These are phyloP conservation scores for Vigna trinervia DNA, from an alignment of 306 rosid genomes.

Conservation along the genomic window DNA sequence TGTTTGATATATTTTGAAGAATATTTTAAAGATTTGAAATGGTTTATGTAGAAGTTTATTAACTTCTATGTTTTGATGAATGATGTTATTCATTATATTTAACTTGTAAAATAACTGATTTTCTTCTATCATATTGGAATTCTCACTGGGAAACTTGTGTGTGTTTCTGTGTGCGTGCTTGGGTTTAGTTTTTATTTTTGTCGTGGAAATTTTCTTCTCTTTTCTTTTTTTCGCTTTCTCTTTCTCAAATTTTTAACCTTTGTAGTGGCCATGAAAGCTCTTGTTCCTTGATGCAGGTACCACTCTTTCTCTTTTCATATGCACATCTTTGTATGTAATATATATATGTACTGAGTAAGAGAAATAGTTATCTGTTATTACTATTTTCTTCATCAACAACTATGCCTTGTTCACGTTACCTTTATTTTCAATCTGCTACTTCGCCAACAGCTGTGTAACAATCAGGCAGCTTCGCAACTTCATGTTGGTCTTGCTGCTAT, in stretches of 20 bases:
- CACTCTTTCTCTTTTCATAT: constrained; percentile 22
- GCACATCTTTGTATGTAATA: constrained; percentile 12
- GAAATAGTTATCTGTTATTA: not conserved
- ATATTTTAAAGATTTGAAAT: no score
- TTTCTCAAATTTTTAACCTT: constrained; percentile 63
- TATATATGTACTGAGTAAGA: not conserved
- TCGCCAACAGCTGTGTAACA: constrained; percentile 59
- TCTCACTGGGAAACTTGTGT: no score
- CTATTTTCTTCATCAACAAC: constrained; percentile 8
- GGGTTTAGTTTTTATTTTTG: constrained; percentile 40
- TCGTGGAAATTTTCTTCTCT: constrained; percentile 23
- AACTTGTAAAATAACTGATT: no score
- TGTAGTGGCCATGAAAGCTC: constrained; percentile 63
- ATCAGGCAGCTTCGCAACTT: constrained; percentile 54
- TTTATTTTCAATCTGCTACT: constrained; percentile 54
- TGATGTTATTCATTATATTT: no score
- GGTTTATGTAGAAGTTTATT: no score
- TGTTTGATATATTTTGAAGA: no score
- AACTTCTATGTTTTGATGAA: no score
- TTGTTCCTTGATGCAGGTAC: constrained; percentile 63
- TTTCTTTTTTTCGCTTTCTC: not conserved
- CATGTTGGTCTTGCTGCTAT: constrained; percentile 55
- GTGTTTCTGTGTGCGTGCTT: constrained; percentile 23
- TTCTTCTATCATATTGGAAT: no score
- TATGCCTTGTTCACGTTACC: constrained; percentile 56